Evolutionary conservation across 768 basidiomycete species (phyloP).

Genomic region (Galerina sulciceps): DNA sequence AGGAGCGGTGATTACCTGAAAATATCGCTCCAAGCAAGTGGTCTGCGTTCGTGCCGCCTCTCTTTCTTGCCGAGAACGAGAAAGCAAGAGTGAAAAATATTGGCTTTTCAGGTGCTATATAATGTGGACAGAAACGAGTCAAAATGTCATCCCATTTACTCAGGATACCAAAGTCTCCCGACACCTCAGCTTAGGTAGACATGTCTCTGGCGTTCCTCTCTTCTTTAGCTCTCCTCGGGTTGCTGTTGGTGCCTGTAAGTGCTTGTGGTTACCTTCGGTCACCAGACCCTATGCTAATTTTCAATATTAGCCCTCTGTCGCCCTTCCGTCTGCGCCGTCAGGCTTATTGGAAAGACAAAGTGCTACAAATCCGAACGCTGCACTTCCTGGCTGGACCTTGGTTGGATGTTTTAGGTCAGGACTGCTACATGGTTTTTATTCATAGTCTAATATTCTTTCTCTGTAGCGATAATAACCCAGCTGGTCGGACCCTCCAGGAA

Average conservation of each 20-base stretch:
- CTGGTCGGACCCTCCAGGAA: conserved; percentile 21
- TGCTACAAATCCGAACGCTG: background rate
- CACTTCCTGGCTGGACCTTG: conserved; percentile 4
- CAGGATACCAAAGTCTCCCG: background rate
- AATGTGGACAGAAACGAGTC: background rate
- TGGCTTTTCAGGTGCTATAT: background rate
- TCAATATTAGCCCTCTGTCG: background rate
- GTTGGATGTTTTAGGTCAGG: conserved; percentile 6
- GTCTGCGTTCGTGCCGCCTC: too few species aligned
- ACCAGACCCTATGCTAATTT: background rate
- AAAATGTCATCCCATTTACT: background rate
- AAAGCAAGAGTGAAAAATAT: too few species aligned
- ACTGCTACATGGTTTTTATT: background rate
- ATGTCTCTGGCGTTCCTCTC: background rate
- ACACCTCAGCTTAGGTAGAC: background rate
- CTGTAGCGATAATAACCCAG: conserved; percentile 17
- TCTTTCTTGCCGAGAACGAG: too few species aligned
- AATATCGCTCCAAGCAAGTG: too few species aligned
- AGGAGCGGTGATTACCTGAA: too few species aligned
- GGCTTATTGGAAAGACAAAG: background rate
- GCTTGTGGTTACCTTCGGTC: background rate
- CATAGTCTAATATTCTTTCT: background rate
- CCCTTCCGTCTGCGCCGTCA: background rate
- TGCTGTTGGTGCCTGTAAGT: background rate
- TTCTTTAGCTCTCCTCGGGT: background rate